These are phyloP conservation scores for Avena atlantica DNA, from an alignment of 176 grass and related monocot species.

Conservation along the genomic window DNA sequence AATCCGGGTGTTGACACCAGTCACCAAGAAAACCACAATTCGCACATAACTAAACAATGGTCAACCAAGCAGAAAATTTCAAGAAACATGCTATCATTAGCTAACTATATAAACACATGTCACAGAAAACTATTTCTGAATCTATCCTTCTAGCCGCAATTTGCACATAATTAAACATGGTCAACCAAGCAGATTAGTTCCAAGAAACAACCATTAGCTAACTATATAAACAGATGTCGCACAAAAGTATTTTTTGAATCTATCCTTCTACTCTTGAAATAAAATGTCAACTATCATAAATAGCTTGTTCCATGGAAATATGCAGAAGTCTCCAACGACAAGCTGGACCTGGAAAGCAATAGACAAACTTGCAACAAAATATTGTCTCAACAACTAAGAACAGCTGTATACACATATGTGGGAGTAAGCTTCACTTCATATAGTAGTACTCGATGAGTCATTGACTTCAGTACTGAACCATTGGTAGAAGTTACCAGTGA, in stretches of 20 bases:
- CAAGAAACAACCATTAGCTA: neutral
- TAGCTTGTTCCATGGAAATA: neutral
- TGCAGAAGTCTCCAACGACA: conserved; percentile 12
- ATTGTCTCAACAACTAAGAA: conserved; percentile 18
- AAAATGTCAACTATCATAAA: neutral
- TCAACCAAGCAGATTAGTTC: neutral
- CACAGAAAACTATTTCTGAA: neutral
- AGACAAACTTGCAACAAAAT: neutral
- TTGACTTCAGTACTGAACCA: conserved; percentile 19
- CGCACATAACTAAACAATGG: neutral
- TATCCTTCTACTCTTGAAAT: neutral
- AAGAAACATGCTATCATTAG: neutral
- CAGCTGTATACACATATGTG: neutral
- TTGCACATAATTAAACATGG: neutral
- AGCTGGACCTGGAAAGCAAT: conserved; percentile 7
- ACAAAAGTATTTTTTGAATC: neutral
- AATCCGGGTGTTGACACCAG: too few relatives aligned
- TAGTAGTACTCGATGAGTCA: neutral
- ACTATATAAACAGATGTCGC: neutral
- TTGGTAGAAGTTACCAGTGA: neutral
- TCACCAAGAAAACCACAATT: neutral
- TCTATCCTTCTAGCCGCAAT: neutral
- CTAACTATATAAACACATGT: neutral
- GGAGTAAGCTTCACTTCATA: conserved; percentile 21
- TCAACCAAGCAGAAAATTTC: neutral